These are phyloP conservation scores for Lentinula guzmanii DNA, from an alignment of 768 basidiomycete genomes.

Conservation along the genomic window DNA sequence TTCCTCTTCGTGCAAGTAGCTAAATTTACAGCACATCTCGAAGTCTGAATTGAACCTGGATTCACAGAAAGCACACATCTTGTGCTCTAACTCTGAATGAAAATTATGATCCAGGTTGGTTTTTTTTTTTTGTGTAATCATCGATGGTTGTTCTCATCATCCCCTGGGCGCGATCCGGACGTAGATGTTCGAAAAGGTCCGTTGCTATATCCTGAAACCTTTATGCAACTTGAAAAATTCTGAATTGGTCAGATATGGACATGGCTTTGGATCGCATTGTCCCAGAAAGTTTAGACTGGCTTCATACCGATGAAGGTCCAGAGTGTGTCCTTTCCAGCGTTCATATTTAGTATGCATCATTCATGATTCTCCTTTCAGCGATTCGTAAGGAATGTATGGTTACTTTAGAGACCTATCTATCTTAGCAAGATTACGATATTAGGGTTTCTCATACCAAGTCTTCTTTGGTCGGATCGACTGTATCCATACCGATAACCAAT, in stretches of 20 bases:
- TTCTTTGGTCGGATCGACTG: conserved; percentile 74
- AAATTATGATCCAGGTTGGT: conserved; percentile 74
- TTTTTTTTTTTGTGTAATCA: background rate
- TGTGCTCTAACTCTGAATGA: conserved; percentile 83
- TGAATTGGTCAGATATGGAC: conserved; percentile 66
- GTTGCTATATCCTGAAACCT: background rate
- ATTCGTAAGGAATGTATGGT: conserved; percentile 51
- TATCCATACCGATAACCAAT: conserved; percentile 80
- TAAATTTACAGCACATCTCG: background rate
- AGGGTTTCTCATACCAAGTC: conserved; percentile 92
- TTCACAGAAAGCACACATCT: conserved; percentile 65
- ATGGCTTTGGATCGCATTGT: conserved; percentile 90
- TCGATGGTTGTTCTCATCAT: background rate
- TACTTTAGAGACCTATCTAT: background rate
- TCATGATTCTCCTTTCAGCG: conserved; percentile 34
- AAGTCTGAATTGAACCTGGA: conserved; percentile 6
- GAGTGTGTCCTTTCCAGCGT: conserved; percentile 50
- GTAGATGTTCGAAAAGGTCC: conserved; percentile 40
- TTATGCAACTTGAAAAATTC: conserved; percentile 1
- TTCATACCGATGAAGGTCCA: conserved; percentile 86
- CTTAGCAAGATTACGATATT: conserved; percentile 6
- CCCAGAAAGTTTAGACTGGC: conserved; percentile 77
- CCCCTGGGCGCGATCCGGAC: background rate
- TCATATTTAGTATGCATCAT: background rate
- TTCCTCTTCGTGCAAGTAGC: conserved; percentile 77